These are phyloP conservation scores for Aspergillus ustus DNA, from an alignment of 2,329 filamentous ascomycete species.

Conservation along the genomic window DNA sequence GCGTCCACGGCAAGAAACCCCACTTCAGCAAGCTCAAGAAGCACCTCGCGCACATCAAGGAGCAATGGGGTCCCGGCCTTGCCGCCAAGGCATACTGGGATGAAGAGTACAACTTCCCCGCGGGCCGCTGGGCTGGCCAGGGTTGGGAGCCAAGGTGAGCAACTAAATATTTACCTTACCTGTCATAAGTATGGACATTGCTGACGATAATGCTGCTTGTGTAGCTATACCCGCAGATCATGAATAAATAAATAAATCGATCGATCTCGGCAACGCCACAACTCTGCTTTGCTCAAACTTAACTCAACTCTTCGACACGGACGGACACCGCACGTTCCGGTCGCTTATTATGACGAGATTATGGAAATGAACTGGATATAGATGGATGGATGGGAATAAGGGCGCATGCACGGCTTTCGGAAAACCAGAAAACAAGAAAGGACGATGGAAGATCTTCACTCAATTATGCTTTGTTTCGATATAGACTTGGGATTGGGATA, in stretches of 20 bases:
- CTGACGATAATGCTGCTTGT: not conserved
- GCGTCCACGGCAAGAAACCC: not conserved
- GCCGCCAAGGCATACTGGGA: constrained; percentile 15
- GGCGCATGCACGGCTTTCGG: not conserved
- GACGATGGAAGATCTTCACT: not conserved
- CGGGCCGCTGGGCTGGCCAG: constrained; percentile 14
- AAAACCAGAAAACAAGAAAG: not conserved
- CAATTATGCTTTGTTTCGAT: not conserved
- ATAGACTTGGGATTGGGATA: not conserved
- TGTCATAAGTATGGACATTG: not conserved
- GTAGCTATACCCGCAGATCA: not conserved
- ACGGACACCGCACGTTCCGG: not conserved
- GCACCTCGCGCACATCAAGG: constrained; percentile 3
- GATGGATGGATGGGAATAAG: not conserved
- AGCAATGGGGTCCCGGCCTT: constrained; percentile 11
- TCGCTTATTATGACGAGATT: not conserved
- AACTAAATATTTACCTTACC: not conserved
- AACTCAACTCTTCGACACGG: not conserved
- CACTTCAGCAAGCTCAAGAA: constrained; percentile 5
- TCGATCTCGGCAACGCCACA: not conserved
- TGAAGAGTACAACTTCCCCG: constrained; percentile 18
- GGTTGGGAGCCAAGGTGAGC: constrained; percentile 4
- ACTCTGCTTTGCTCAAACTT: too few species aligned
- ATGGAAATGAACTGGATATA: not conserved
- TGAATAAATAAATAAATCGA: too few species aligned